Base-by-base conservation (phyloP, 129 eudicot genomes). In the Saposhnikovia divaricata region DNA sequence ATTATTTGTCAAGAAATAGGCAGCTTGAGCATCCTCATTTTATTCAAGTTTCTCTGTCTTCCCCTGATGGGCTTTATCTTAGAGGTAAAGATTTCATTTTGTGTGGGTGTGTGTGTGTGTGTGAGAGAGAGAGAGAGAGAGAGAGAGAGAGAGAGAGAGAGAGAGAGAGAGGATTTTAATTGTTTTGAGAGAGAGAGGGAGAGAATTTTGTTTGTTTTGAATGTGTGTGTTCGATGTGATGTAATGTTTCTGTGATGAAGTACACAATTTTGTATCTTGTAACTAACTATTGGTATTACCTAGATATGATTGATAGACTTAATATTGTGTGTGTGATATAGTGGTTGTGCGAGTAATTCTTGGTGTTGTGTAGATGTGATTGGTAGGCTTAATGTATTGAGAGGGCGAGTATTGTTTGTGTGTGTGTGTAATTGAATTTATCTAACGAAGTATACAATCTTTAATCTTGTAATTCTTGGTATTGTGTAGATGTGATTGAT, bases 1-100 rank as follows among this genome's bases (percentile, higher is more conserved):
- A 96, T 80, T 96, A 96, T 83, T 83, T 96, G 5, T 96, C 88
- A 79, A 80, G 92, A 79, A 92, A 96, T 83, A 90, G 95, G 1
- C 99, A 92, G 84, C 96, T 96, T 46, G 98, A 96, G 78, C 99
- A 96, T 90, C 99, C 99, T 76, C 99, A 96, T 80, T 96, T 96
- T 78, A 92, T 96, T 42, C 97, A 96, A 76, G 97, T 96, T 18
- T 76, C 96, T 39, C 87, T 96, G 71, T 82, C 95, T 68, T 90
- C 99, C 5, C 84, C 98, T 16, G 90, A 90, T 50, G 99, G 99
- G 31, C 99, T 92, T 42, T 92, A 85, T 80, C 81, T 96, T 81
- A 90, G 95, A 92, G 99, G 99, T 95, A 89, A 39, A 11, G 4
- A 68, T 68, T 25, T 55, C 57, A 74, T 42, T 44, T 3, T 74